Evolutionary conservation across 2,329 filamentous ascomycete genomes (phyloP).

Genomic region (Alternaria brassicae): DNA sequence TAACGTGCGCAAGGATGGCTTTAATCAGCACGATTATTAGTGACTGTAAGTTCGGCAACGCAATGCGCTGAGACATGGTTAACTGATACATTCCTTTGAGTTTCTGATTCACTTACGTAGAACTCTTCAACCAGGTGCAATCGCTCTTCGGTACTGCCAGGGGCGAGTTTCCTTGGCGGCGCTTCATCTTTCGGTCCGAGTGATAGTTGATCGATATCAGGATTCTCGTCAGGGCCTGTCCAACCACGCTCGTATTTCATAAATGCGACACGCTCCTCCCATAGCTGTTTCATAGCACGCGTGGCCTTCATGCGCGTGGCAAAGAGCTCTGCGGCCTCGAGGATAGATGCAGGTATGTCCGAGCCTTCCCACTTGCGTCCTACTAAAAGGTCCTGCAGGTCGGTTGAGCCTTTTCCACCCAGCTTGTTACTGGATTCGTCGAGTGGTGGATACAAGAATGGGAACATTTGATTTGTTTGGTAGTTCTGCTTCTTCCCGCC

Average conservation of each 20-base stretch:
- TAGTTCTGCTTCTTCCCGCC: constrained; percentile 99
- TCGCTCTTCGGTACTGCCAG: constrained; percentile 66
- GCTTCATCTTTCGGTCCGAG: constrained; percentile 45
- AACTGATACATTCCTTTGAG: constrained; percentile 1
- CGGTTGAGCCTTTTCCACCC: constrained; percentile 85
- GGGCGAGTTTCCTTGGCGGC: constrained; percentile 40
- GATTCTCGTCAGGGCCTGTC: constrained; percentile 63
- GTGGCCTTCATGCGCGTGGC: constrained; percentile 90
- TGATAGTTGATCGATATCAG: constrained; percentile 53
- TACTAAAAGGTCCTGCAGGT: constrained; percentile 79
- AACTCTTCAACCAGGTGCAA: constrained; percentile 79
- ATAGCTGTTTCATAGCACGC: constrained; percentile 87
- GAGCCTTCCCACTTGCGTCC: constrained; percentile 91
- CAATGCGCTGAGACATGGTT: constrained; percentile 66
- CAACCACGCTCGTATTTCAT: constrained; percentile 93
- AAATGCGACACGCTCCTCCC: constrained; percentile 91
- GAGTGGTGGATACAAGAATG: constrained; percentile 93
- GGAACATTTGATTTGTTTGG: constrained; percentile 98
- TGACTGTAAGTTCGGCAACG: constrained; percentile 87
- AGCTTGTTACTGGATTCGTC: constrained; percentile 88
- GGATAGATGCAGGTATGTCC: constrained; percentile 90
- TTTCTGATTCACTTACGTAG: constrained; percentile 69
- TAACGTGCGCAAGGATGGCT: constrained; percentile 85
- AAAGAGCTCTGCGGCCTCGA: constrained; percentile 93
- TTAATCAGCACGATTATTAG: constrained; percentile 92